Evolutionary conservation across 495 filamentous ascomycete genomes (phyloP).

Genomic region (Cercophora scortea): DNA sequence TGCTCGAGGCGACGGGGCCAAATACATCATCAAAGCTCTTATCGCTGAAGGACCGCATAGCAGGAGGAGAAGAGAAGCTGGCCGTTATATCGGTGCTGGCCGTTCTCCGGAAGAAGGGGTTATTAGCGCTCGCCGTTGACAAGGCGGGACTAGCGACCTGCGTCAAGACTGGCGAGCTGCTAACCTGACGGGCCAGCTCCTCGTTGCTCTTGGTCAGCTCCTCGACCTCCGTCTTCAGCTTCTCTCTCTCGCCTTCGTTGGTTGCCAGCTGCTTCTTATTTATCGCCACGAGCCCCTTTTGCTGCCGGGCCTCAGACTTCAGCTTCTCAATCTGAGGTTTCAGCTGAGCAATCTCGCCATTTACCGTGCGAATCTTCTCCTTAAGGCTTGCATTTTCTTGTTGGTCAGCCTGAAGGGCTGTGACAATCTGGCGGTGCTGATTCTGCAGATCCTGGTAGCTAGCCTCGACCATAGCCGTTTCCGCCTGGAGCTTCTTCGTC

Average conservation of each 20-base stretch:
- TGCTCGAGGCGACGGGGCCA: constrained; percentile 44
- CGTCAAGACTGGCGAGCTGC: constrained; percentile 26
- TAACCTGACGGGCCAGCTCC: constrained; percentile 39
- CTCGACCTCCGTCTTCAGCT: constrained; percentile 69
- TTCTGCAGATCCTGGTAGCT: constrained; percentile 75
- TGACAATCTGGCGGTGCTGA: constrained; percentile 68
- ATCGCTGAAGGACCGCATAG: constrained; percentile 44
- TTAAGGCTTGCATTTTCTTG: constrained; percentile 80
- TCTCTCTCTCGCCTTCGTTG: constrained; percentile 78
- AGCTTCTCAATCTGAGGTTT: constrained; percentile 87
- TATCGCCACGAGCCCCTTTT: constrained; percentile 92
- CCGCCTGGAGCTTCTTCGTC: constrained; percentile 72
- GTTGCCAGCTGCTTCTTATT: constrained; percentile 95
- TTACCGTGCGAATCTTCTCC: constrained; percentile 76
- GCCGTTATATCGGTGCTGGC: constrained; percentile 60
- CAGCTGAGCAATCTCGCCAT: constrained; percentile 70
- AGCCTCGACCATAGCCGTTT: constrained; percentile 74
- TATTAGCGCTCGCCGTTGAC: constrained; percentile 70
- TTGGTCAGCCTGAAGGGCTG: constrained; percentile 75
- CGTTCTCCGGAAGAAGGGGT: constrained; percentile 81
- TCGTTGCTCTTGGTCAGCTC: constrained; percentile 57
- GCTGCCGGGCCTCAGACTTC: constrained; percentile 79
- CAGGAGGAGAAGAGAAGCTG: constrained; percentile 33
- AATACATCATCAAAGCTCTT: constrained; percentile 86
- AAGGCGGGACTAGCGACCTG: constrained; percentile 57